A percentile compares a stretch with the other conserved stretches of the same genome.
phyloP scores from a whole-genome alignment of 768 basidiomycete species.

The Pleurotus platypus region DNA sequence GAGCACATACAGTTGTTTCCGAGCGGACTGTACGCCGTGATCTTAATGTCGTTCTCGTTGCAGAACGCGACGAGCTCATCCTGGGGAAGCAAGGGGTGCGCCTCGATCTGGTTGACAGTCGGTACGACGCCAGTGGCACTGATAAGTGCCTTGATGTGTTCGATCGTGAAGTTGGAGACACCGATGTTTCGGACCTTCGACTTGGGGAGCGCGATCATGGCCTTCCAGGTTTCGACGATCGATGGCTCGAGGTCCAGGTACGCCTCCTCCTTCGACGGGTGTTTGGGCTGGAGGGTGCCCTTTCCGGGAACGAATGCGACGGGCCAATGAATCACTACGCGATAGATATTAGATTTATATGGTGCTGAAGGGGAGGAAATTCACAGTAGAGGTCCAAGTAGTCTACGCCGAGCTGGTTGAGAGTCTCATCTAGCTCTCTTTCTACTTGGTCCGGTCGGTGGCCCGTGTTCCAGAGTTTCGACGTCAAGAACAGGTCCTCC shows the following conservation, averaged over 20 bases:
- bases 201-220: conserved; percentile 66
- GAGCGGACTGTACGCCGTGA: conserved; percentile 67
- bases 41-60: conserved; percentile 64
- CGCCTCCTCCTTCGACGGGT: conserved; percentile 40
- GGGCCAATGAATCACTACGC: conserved; percentile 76
- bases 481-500: conserved; percentile 78
- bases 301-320: conserved; percentile 60
- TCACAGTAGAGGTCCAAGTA: conserved; percentile 82
- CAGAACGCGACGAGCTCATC: conserved; percentile 69
- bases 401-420: conserved; percentile 64
- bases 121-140: conserved; percentile 71
- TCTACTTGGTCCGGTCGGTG: conserved; percentile 67
- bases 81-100: conserved; percentile 78
- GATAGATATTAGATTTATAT: not conserved
- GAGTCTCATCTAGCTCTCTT: conserved; percentile 72
- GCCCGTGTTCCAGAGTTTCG: conserved; percentile 79
- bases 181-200: conserved; percentile 68
- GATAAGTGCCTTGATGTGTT: conserved; percentile 63
- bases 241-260: conserved; percentile 55
- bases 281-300: conserved; percentile 46
- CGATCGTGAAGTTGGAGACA: conserved; percentile 78
- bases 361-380: conserved; percentile 17
- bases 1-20: conserved; percentile 69
- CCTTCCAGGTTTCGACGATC: conserved; percentile 82
- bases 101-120: conserved; percentile 69